These are phyloP conservation scores for Podosphaera xanthii DNA, from an alignment of 2,329 filamentous ascomycete species.

Conservation along the genomic window DNA sequence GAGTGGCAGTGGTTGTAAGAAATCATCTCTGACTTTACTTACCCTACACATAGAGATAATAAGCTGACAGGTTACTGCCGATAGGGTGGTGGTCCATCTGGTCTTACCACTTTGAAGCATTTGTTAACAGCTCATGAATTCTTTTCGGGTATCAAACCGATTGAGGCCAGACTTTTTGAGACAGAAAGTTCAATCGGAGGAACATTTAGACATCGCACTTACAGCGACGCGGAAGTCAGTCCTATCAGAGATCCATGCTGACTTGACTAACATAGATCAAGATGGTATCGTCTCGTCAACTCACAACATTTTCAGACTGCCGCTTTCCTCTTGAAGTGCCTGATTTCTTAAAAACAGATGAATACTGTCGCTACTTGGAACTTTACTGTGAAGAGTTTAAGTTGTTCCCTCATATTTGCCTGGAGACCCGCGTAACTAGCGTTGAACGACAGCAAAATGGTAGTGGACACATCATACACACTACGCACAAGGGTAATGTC, in stretches of 20 bases:
- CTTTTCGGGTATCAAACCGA: slow-evolving; percentile 16
- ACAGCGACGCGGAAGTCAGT: slow-evolving; percentile 23
- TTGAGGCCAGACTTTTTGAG: slow-evolving; percentile 24
- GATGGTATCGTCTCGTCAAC: slow-evolving; percentile 26
- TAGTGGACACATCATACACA: slow-evolving; percentile 5
- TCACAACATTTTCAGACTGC: slow-evolving; percentile 28
- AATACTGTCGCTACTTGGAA: slow-evolving; percentile 22
- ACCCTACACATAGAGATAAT: no score
- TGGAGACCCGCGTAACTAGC: slow-evolving; percentile 14
- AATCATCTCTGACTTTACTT: no score
- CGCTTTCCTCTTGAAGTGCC: slow-evolving; percentile 20
- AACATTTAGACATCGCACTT: slow-evolving; percentile 24
- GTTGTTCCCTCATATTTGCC: slow-evolving; percentile 19
- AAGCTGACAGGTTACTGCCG: no score
- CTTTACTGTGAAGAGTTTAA: slow-evolving; percentile 20
- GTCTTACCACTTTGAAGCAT: slow-evolving; percentile 21
- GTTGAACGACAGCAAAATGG: slow-evolving; percentile 2
- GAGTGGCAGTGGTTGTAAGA: no score
- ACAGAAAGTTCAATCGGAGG: slow-evolving; percentile 22
- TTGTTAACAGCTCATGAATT: slow-evolving; percentile 19
- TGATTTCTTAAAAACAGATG: slow-evolving; percentile 21
- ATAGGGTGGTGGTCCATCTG: slow-evolving; percentile 20
- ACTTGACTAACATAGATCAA: neutral
- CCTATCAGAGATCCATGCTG: neutral
- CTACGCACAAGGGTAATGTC: neutral